Conservation (phyloP, 805 yeast genomes). For the Danielozyma ontarioensis region DNA sequence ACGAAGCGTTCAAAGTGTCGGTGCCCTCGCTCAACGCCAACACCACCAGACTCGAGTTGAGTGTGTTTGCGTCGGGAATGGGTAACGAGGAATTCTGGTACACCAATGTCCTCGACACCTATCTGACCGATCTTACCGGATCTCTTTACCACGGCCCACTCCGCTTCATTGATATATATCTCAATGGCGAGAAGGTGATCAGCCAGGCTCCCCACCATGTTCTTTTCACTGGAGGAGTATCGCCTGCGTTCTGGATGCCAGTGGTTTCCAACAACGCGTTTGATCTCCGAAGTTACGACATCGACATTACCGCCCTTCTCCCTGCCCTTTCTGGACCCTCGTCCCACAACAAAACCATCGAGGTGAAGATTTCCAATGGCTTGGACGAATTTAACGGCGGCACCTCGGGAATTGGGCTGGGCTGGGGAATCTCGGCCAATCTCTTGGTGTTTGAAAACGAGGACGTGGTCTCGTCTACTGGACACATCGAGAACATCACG, state of each 20-base stretch:
- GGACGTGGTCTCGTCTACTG: slow-evolving; percentile 32
- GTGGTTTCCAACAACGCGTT: slow-evolving; percentile 70
- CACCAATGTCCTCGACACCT: slow-evolving; percentile 50
- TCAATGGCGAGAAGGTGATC: slow-evolving; percentile 56
- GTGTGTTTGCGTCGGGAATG: slow-evolving; percentile 67
- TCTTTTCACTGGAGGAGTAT: slow-evolving; percentile 74
- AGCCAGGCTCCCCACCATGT: slow-evolving; percentile 66
- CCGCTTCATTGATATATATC: slow-evolving; percentile 57
- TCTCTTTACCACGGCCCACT: slow-evolving; percentile 66
- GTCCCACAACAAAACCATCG: slow-evolving; percentile 24
- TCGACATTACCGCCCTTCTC: slow-evolving; percentile 66
- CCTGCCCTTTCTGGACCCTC: slow-evolving; percentile 55
- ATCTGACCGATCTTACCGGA: slow-evolving; percentile 31
- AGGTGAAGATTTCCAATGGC: slow-evolving; percentile 52
- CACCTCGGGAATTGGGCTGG: slow-evolving; percentile 32
- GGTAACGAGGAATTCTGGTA: slow-evolving; percentile 86
- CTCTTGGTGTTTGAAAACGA: slow-evolving; percentile 50
- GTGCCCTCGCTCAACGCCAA: slow-evolving; percentile 48
- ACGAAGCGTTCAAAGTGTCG: slow-evolving; percentile 25
- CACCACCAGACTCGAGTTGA: slow-evolving; percentile 55
- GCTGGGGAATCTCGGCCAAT: slow-evolving; percentile 60
- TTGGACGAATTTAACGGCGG: slow-evolving; percentile 28
- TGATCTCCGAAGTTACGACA: slow-evolving; percentile 63
- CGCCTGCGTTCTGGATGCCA: slow-evolving; percentile 79
- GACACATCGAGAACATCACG: slow-evolving; percentile 27